phyloP scores from a whole-genome alignment of 495 filamentous ascomycete species.

The Xanthoparmelia taractica region DNA sequence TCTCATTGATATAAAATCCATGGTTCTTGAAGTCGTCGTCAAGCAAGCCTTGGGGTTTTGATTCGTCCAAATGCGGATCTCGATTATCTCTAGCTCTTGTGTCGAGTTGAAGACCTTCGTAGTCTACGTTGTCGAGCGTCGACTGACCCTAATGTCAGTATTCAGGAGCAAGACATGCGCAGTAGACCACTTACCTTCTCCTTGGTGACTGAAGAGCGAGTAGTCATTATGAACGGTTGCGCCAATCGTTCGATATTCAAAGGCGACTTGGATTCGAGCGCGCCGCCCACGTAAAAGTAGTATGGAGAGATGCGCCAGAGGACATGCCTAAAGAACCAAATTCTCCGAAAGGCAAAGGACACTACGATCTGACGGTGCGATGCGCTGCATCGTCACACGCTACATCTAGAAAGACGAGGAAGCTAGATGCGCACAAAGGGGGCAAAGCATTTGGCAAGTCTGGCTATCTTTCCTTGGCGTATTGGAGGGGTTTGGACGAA shows the following conservation, averaged over 20 bases:
- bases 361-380: not conserved
- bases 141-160: slow-evolving; percentile 10
- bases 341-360: slow-evolving; percentile 18
- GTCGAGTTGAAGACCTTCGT: slow-evolving; percentile 26
- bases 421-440: slow-evolving; percentile 19
- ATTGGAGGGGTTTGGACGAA: not conserved
- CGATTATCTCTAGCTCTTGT: slow-evolving; percentile 21
- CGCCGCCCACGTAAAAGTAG: slow-evolving; percentile 2
- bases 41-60: slow-evolving; percentile 14
- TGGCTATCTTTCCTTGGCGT: not conserved
- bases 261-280: slow-evolving; percentile 1
- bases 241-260: not conserved
- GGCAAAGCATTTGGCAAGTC: not conserved
- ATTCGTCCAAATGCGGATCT: slow-evolving; percentile 12
- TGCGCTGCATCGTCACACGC: not conserved
- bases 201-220: not conserved
- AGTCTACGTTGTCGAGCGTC: slow-evolving; percentile 19
- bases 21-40: slow-evolving; percentile 14
- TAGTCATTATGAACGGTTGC: slow-evolving; percentile 14
- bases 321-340: slow-evolving; percentile 4
- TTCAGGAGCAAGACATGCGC: no score
- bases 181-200: slow-evolving; percentile 5
- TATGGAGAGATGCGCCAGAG: slow-evolving; percentile 2
- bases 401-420: not conserved
- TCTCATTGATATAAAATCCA: slow-evolving; percentile 19